Percentiles rank a stretch among this genome's conserved stretches.
Conservation (phyloP, 768 basidiomycete species). For the Vararia minispora region DNA sequence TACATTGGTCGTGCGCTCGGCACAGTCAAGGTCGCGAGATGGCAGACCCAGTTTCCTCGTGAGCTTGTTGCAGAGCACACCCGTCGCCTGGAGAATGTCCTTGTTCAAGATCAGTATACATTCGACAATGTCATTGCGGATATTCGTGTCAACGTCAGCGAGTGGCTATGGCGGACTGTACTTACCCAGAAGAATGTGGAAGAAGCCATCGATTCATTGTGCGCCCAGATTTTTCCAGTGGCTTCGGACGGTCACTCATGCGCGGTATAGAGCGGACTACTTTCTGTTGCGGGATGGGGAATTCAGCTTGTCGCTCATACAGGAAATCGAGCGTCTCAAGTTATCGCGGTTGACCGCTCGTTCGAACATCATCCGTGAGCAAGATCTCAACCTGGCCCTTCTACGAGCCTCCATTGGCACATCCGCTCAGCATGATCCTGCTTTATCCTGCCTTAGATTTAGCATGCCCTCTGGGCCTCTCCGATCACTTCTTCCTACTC, state of each 20-base stretch:
- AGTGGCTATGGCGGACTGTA: slow-evolving; percentile 91
- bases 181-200: slow-evolving; percentile 75
- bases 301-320: slow-evolving; percentile 72
- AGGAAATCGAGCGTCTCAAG: slow-evolving; percentile 80
- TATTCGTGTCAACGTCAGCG: slow-evolving; percentile 73
- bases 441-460: slow-evolving; percentile 62
- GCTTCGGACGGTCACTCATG: slow-evolving; percentile 6
- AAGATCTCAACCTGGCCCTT: slow-evolving; percentile 79
- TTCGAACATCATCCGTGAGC: slow-evolving; percentile 76
- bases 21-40: slow-evolving; percentile 69
- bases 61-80: slow-evolving; percentile 57
- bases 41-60: slow-evolving; percentile 68
- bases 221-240: slow-evolving; percentile 20
- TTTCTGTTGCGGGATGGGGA: slow-evolving; percentile 86
- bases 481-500: slow-evolving; percentile 71
- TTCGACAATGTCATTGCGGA: slow-evolving; percentile 68
- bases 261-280: slow-evolving; percentile 57
- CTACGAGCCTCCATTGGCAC: slow-evolving; percentile 85
- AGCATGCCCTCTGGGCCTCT: slow-evolving; percentile 72
- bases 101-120: slow-evolving; percentile 64
- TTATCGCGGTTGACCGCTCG: slow-evolving; percentile 62
- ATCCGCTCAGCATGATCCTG: slow-evolving; percentile 77
- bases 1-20: slow-evolving; percentile 85
- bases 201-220: slow-evolving; percentile 80
- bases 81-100: slow-evolving; percentile 47